A percentile compares a stretch with the other conserved stretches of the same genome.
phyloP scores from a whole-genome alignment of 805 yeast species.

The Hanseniaspora guilliermondii region DNA sequence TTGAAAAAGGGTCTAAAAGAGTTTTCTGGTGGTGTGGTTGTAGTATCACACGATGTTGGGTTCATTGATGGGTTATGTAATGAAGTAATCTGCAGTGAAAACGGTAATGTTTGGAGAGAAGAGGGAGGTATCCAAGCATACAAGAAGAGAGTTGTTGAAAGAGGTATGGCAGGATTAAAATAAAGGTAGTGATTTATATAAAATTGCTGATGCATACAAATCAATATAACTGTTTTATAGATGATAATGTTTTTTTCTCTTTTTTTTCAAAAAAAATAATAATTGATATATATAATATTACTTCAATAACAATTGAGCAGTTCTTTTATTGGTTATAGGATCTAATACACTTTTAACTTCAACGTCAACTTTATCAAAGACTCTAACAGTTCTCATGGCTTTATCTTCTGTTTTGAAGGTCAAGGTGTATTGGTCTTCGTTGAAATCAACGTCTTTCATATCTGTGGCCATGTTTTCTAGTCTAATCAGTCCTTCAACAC shows the following conservation, averaged over 20 bases:
- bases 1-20: conserved; percentile 74
- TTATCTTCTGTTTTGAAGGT: conserved; percentile 40
- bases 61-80: conserved; percentile 80
- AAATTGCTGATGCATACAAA: too few species aligned
- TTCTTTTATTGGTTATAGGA: conserved; percentile 82
- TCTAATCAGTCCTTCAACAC: conserved; percentile 86
- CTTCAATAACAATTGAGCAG: conserved; percentile 59
- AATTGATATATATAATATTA: conserved; percentile 21
- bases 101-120: conserved; percentile 65
- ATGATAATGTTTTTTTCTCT: neutral
- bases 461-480: conserved; percentile 61
- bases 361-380: conserved; percentile 78
- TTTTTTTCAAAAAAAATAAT: neutral
- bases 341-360: conserved; percentile 72
- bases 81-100: conserved; percentile 92
- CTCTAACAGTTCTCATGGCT: conserved; percentile 39
- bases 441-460: conserved; percentile 47
- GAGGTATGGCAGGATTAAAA: conserved; percentile 28
- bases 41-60: conserved; percentile 96
- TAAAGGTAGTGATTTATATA: neutral
- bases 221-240: too few species aligned
- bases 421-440: conserved; percentile 67
- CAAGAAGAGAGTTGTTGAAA: conserved; percentile 68
- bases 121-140: conserved; percentile 76
- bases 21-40: conserved; percentile 89